Percentiles rank a stretch among this genome's conserved stretches.
These are phyloP conservation scores for Diaporthe velutina DNA, from an alignment of 2,329 filamentous ascomycete genomes.

Conservation along the genomic window DNA sequence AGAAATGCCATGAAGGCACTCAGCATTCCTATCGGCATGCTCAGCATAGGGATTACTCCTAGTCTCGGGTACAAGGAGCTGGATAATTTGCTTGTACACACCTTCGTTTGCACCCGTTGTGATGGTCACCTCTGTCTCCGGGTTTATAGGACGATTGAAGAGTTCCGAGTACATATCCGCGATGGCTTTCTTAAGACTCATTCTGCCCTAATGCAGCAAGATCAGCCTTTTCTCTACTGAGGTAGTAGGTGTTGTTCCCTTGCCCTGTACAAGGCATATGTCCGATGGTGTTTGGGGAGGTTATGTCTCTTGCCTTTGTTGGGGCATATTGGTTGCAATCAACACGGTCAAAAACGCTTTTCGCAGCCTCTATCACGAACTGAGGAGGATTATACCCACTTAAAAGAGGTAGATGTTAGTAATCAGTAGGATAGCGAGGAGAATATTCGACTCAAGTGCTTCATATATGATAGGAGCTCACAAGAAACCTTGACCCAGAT, in stretches of 20 bases:
- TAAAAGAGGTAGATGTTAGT: background rate
- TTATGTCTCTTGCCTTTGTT: background rate
- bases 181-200: background rate
- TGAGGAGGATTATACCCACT: background rate
- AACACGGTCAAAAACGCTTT: background rate
- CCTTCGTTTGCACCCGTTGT: conserved; percentile 15
- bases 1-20: conserved; percentile 92
- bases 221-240: background rate
- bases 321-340: conserved; percentile 7
- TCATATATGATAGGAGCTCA: background rate
- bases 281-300: background rate
- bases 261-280: background rate
- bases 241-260: background rate
- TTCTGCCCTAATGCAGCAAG: background rate
- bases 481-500: conserved; percentile 5
- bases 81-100: background rate
- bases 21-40: background rate
- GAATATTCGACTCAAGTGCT: too few species aligned
- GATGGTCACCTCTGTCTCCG: conserved; percentile 3
- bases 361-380: background rate
- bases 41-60: background rate
- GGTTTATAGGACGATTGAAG: background rate
- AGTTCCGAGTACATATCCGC: background rate
- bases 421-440: background rate
- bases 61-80: background rate